These are phyloP conservation scores for Gossypium herbaceum DNA, from an alignment of 345 rosid species.

Conservation along the genomic window DNA sequence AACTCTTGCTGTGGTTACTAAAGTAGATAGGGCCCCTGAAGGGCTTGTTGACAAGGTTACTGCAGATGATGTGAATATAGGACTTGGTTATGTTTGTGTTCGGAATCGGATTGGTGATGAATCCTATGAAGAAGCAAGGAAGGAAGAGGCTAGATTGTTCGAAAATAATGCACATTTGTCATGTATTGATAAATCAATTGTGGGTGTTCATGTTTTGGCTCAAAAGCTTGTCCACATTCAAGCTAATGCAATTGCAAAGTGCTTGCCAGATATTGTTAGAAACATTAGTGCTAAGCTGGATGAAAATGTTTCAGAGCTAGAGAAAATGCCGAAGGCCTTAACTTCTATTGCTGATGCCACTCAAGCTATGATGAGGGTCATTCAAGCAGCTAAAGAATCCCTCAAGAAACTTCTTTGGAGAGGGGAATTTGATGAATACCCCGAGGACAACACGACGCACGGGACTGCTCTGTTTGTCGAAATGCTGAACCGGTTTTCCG, in stretches of 20 bases:
- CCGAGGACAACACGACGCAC: background rate
- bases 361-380: background rate
- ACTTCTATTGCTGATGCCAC: background rate
- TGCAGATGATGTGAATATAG: too few species aligned
- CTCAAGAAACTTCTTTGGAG: background rate
- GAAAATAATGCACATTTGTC: too few species aligned
- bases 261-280: background rate
- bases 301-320: background rate
- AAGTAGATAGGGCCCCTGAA: too few species aligned
- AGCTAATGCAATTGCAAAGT: background rate
- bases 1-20: too few species aligned
- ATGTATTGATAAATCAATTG: too few species aligned
- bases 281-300: background rate
- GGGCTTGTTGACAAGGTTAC: too few species aligned
- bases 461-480: background rate
- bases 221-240: background rate
- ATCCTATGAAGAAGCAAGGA: too few species aligned
- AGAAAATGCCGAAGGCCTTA: background rate
- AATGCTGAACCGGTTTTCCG: background rate
- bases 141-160: too few species aligned
- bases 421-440: background rate
- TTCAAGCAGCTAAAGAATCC: background rate
- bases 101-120: too few species aligned
- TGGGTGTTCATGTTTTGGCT: too few species aligned
- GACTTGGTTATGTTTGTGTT: too few species aligned